Evolutionary conservation across 345 rosid species (phyloP), one percentile per base, ranked within the genome.

Genomic region (Euphorbia tirucalli): DNA sequence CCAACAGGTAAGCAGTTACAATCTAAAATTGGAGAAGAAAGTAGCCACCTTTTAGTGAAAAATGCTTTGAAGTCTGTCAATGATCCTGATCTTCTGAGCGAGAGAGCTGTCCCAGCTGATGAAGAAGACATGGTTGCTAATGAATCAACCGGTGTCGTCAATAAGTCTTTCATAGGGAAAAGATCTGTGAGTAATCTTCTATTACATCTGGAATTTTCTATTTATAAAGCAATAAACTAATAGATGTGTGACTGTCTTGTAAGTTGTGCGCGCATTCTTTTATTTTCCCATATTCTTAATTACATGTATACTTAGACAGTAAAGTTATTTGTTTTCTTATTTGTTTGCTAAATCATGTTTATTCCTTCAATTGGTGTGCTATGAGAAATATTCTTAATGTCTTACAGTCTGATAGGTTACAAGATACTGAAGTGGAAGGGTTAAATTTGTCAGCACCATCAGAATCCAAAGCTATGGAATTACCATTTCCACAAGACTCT

Each of bases 401-500:
- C 77, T 80, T 70, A 71, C 92, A 92, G 97, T 72, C 79, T 84
- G 83, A 74, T 74, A 85, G 87, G 86, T 79, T 83, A 77, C 75
- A 77, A 68, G 79, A 79, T 77, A 77, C 69, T 64, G 77, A 71
- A 41, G 48, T 52, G 35, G 72, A 75, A 69, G 65, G 68, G 58
- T 31, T 58, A 31, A 68, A 65, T 61, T 73, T 65, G 52, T 56
- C 72, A 18, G 43, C 22, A 41, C 63, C 50, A 37, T 52, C 69
- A 24, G 87, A 82, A 61, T 59, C 65, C 65, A 82, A 68, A 77
- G 72, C 66, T 69, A 72, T 64, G 48, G 72, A 79, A 75, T 73
- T 76, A 72, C 65, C 30, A 60, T 67, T 69, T 71, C 41, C 74
- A 32, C 64, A 77, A 61, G 86, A 81, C 39, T 75, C 82, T 71